These are phyloP conservation scores for Trichoderma orchidacearum DNA, from an alignment of 495 filamentous ascomycete species.

Conservation along the genomic window DNA sequence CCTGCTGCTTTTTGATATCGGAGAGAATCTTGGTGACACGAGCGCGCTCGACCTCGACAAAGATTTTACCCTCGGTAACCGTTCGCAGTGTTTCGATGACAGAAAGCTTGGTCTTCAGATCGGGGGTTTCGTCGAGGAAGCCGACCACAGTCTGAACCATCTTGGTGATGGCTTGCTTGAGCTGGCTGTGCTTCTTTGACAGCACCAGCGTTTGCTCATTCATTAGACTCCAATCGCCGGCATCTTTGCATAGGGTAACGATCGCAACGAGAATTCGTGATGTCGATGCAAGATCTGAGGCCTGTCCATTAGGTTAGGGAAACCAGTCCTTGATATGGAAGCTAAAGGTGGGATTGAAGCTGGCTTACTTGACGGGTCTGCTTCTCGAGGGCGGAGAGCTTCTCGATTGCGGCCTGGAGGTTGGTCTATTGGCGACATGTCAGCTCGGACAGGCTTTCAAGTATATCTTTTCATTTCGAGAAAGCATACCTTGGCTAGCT, in stretches of 20 bases:
- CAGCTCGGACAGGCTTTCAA: constrained; percentile 2
- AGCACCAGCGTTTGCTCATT: constrained; percentile 93
- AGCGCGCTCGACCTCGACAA: constrained; percentile 95
- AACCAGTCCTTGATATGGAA: constrained; percentile 9
- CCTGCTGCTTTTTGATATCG: constrained; percentile 90
- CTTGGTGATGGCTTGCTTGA: constrained; percentile 95
- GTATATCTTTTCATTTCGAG: neutral
- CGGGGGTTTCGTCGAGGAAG: constrained; percentile 71
- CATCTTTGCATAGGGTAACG: constrained; percentile 86
- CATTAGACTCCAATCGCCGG: constrained; percentile 80
- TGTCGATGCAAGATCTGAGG: constrained; percentile 88
- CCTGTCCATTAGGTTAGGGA: constrained; percentile 31
- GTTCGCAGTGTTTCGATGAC: constrained; percentile 91
- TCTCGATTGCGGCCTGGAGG: constrained; percentile 78
- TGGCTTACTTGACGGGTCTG: constrained; percentile 76
- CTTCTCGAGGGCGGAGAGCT: constrained; percentile 82
- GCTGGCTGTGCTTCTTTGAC: constrained; percentile 98
- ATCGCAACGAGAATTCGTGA: constrained; percentile 75
- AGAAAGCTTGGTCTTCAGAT: constrained; percentile 71
- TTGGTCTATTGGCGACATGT: constrained; percentile 42
- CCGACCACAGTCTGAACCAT: constrained; percentile 96
- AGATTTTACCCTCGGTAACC: constrained; percentile 98
- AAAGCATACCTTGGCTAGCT: constrained; percentile 62
- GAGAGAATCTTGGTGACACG: constrained; percentile 89
- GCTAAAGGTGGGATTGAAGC: neutral